Evolutionary conservation across 306 rosid species (phyloP), one percentile per base, ranked within the genome.

Genomic region (Vigna angularis): DNA sequence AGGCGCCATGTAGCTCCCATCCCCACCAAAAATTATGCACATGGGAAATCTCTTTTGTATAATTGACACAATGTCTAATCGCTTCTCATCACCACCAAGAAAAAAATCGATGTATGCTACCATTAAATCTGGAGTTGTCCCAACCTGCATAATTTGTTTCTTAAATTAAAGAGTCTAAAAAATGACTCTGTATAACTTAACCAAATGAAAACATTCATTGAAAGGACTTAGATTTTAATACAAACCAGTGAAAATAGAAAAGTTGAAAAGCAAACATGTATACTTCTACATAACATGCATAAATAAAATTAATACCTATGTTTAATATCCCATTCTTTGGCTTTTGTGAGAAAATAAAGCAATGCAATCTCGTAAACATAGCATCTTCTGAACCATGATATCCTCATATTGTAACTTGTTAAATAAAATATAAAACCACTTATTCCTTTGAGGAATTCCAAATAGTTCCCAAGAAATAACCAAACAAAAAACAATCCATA

Each of bases 81-180:
- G 92, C 89, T 95, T 95, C 88, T 95, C 98, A 71, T 95, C 98
- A 81, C 98, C 98, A 49, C 98, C 98, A 58, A 95, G 97, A 83
- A 89, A 95, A 91, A 95, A 95, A 85, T 95, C 98, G 76, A 95
- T 95, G 74, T 89, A 89, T 42, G 98, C 95, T 26, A 95, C 92
- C 98, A 92, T 91, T 89, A 95, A 85, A 86, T 92, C 98, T 66
- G 97, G 89, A 81, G 98, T 89, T 68, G 96, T 89, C 82, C 98
- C 98, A 87, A 95, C 97, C 98, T 95, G 86, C 85, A 92, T 80
- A 59, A 73, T 63, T 74, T 74, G 64, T 71, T 76, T 77, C 77
- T 64, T 22, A 42, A 44, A 72, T 83, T 69, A 73, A 62, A 36
- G 66, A 77, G 64, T 48, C 9, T 26, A 76, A 15, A 65, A 81